phyloP scores from a whole-genome alignment of 257 asterid species.

The Solanum chaucha region DNA sequence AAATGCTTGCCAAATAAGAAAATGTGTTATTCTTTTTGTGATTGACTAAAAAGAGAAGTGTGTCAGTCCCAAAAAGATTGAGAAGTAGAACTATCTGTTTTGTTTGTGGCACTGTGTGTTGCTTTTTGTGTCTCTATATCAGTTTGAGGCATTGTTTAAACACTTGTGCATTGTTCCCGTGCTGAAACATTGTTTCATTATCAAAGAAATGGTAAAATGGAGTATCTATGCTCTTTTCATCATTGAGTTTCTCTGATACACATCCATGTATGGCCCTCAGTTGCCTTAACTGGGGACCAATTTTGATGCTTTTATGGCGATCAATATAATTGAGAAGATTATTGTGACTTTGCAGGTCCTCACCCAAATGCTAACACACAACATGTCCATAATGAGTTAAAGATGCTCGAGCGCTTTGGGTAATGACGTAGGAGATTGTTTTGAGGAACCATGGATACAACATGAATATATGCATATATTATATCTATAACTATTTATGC shows the following conservation, averaged over 20 bases:
- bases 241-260: background rate
- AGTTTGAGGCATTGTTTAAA: background rate
- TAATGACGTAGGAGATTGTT: conserved; percentile 14
- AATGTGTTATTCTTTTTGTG: background rate
- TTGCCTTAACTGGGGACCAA: background rate
- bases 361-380: conserved; percentile 66
- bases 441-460: background rate
- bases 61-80: background rate
- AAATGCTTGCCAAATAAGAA: background rate
- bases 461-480: background rate
- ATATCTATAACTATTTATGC: conserved; percentile 4
- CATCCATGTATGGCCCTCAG: background rate
- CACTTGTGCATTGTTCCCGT: background rate
- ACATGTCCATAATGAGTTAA: conserved; percentile 73
- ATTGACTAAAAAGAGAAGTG: background rate
- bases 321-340: background rate
- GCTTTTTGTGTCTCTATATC: background rate
- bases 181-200: background rate
- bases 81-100: background rate
- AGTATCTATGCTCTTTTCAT: background rate
- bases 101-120: background rate
- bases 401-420: conserved; percentile 92
- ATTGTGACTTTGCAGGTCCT: conserved; percentile 54
- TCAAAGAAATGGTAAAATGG: background rate
- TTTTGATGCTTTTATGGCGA: conserved; percentile 3